Evolutionary conservation across 257 asterid genomes (phyloP).

Genomic region (Penstemon barbatus): DNA sequence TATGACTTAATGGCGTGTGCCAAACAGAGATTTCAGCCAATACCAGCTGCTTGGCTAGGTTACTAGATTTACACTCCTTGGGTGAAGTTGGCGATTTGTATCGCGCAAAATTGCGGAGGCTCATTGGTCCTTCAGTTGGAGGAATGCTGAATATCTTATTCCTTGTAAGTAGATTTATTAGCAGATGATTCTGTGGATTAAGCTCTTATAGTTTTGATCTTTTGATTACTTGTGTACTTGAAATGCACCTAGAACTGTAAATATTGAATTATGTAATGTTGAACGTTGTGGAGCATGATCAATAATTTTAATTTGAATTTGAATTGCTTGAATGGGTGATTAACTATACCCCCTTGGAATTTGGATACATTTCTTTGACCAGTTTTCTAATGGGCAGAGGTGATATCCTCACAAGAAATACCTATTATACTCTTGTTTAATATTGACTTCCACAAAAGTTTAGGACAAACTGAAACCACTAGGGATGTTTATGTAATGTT

Average conservation of each 20-base stretch:
- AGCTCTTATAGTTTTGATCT: slow-evolving; percentile 2
- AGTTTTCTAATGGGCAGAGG: no score
- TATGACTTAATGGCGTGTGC: slow-evolving; percentile 62
- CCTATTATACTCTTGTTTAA: no score
- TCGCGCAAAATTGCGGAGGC: background rate
- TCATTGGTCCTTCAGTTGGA: background rate
- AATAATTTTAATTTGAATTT: background rate
- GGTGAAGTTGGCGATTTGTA: background rate
- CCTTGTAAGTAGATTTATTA: background rate
- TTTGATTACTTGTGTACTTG: no score
- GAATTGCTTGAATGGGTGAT: background rate
- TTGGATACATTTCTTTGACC: no score
- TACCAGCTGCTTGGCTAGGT: slow-evolving; percentile 76
- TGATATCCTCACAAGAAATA: no score
- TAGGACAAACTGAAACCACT: no score
- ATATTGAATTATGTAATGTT: background rate
- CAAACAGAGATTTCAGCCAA: slow-evolving; percentile 61
- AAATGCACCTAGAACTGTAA: slow-evolving; percentile 14
- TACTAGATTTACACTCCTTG: slow-evolving; percentile 31
- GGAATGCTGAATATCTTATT: background rate
- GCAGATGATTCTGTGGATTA: background rate
- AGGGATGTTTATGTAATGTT: no score
- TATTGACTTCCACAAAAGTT: no score
- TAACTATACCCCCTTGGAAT: no score
- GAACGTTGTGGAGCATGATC: background rate